Base-by-base conservation (phyloP, 495 filamentous ascomycete species). In the Clavariopsis aquatica region DNA sequence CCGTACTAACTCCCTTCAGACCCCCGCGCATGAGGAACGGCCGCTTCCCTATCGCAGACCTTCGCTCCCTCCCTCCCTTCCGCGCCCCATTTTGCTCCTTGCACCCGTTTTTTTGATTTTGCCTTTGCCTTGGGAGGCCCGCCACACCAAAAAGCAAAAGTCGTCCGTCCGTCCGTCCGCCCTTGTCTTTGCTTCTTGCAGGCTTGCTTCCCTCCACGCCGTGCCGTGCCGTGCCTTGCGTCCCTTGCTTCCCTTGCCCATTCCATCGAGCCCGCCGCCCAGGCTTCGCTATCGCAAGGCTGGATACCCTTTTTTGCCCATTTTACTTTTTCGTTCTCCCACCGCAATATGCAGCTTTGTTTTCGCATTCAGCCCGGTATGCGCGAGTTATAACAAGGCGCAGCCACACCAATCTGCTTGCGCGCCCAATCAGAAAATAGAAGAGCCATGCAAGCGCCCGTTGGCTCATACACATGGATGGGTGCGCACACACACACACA, bases 131-230 rank as follows among this genome's bases (percentile, higher is more conserved):
- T n/a, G n/a, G n/a, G n/a, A n/a, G n/a, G n/a, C n/a, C n/a, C n/a
- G n/a, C n/a, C 17, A 27, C 45, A n/a, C 20, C 23, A 53, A 49
- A 49, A 28, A 24, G 19, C 15, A 57, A 57, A 57, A n/a, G n/a
- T n/a, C n/a, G n/a, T n/a, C n/a, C n/a, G n/a, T n/a, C n/a, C n/a
- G n/a, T n/a, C n/a, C n/a, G n/a, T 17, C 17, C 36, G 57, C 52
- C 41, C 26, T 53, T 45, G 52, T 41, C 52, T 51, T 64, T 64
- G 23, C 55, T 64, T 51, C 46, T 22, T 53, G 61, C 61, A 38
- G 61, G 38, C 61, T 64, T n/a, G n/a, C n/a, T n/a, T n/a, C n/a
- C n/a, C n/a, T 64, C 61, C 61, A 64, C 57, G 52, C 26, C 38
- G 38, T 43, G 38, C 38, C 38, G 38, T n/a, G 38, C 38, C 38